Evolutionary conservation across 2,329 filamentous ascomycete genomes (phyloP).

Genomic region (Fusarium chaquense): DNA sequence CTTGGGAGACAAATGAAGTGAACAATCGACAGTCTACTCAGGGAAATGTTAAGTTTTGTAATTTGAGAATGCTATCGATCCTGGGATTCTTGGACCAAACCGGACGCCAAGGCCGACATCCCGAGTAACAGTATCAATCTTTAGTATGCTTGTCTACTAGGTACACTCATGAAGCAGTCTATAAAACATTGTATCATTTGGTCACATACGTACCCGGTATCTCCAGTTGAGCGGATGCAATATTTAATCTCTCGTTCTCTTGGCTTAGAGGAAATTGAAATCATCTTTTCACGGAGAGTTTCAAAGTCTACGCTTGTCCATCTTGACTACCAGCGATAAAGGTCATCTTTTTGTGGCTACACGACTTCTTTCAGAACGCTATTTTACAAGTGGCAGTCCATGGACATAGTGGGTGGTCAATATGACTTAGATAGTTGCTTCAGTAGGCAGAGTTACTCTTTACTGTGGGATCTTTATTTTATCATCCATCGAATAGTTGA

Average conservation of each 20-base stretch:
- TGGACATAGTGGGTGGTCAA: conserved; percentile 33
- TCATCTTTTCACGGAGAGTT: conserved; percentile 24
- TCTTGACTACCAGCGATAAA: conserved; percentile 40
- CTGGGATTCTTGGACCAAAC: neutral
- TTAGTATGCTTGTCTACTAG: neutral
- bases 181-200: conserved; percentile 15
- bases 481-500: conserved; percentile 17
- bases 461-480: too few relatives aligned
- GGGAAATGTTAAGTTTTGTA: neutral
- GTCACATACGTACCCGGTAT: conserved; percentile 25
- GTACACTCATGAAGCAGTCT: neutral
- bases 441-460: too few relatives aligned
- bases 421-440: too few relatives aligned
- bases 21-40: neutral
- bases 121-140: conserved; percentile 6
- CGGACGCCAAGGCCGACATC: neutral
- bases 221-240: conserved; percentile 36
- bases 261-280: neutral
- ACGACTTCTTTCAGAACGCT: conserved; percentile 46
- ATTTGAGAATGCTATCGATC: neutral
- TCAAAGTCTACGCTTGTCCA: conserved; percentile 38
- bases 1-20: neutral
- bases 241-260: conserved; percentile 48
- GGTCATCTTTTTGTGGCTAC: conserved; percentile 43
- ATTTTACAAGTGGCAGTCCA: conserved; percentile 41